phyloP scores from a whole-genome alignment of 768 basidiomycete genomes.

The Naganishia friedmannii region DNA sequence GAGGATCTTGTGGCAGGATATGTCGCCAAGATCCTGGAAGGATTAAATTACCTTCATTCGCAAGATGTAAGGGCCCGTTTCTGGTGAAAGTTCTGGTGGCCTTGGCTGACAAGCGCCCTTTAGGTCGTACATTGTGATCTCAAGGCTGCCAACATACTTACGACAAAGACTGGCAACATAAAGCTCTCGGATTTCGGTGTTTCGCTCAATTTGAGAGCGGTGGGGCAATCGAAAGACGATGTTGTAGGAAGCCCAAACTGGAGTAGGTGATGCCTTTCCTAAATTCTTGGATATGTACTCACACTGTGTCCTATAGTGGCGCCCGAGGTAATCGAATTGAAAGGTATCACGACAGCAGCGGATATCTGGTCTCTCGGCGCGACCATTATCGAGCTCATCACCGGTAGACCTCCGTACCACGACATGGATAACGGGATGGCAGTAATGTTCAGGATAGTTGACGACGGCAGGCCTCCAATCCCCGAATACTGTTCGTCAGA shows the following conservation, averaged over 20 bases:
- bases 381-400: conserved; percentile 88
- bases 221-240: conserved; percentile 67
- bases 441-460: conserved; percentile 97
- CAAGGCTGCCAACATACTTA: conserved; percentile 98
- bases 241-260: conserved; percentile 86
- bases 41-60: conserved; percentile 84
- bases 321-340: conserved; percentile 89
- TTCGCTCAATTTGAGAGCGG: conserved; percentile 86
- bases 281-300: background rate
- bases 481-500: conserved; percentile 75
- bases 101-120: conserved; percentile 20
- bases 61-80: conserved; percentile 53
- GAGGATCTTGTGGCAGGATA: conserved; percentile 88
- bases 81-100: background rate
- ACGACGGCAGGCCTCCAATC: conserved; percentile 72
- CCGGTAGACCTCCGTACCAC: conserved; percentile 85
- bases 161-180: conserved; percentile 94
- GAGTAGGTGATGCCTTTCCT: conserved; percentile 57
- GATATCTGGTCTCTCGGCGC: conserved; percentile 96
- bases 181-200: conserved; percentile 98
- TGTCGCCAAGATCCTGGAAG: conserved; percentile 94
- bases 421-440: conserved; percentile 87
- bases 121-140: conserved; percentile 96
- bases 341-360: conserved; percentile 61
- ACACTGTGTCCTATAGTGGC: conserved; percentile 60